Conservation (phyloP, 257 asterid species). For the Fraxinus pennsylvanica region DNA sequence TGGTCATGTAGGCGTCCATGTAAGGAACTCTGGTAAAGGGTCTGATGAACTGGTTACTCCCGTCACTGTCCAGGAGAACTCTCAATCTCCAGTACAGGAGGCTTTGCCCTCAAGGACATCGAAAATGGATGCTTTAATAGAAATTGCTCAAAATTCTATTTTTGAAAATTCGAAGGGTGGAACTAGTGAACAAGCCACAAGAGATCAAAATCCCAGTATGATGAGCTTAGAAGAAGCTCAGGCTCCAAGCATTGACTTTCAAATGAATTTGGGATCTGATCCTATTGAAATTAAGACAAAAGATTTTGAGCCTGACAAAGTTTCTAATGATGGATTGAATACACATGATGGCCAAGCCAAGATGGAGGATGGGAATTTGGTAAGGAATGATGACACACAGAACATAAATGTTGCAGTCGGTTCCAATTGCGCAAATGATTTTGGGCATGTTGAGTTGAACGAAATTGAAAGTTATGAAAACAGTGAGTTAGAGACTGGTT, state of each 20-base stretch:
- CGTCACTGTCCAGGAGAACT: constrained; percentile 30
- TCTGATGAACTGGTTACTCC: constrained; percentile 45
- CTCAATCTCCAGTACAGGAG: constrained; percentile 42
- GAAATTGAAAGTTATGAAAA: constrained; percentile 39
- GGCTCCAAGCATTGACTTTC: constrained; percentile 33
- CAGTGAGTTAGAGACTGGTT: constrained; percentile 38
- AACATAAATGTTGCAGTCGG: constrained; percentile 33
- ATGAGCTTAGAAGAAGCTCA: constrained; percentile 44
- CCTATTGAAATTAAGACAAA: constrained; percentile 39
- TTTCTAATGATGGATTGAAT: constrained; percentile 35
- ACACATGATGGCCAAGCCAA: constrained; percentile 32
- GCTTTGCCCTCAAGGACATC: constrained; percentile 39
- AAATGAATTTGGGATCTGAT: constrained; percentile 36
- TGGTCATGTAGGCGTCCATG: constrained; percentile 90
- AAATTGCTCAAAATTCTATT: constrained; percentile 51
- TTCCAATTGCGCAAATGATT: constrained; percentile 35
- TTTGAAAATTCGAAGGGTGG: constrained; percentile 41
- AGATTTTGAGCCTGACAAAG: constrained; percentile 33
- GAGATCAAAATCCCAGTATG: constrained; percentile 34
- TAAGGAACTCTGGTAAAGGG: constrained; percentile 59
- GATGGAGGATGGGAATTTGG: constrained; percentile 34
- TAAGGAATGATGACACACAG: constrained; percentile 34
- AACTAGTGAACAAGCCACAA: constrained; percentile 31
- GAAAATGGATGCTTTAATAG: constrained; percentile 57
- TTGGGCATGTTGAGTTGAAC: constrained; percentile 37